A percentile compares a stretch with the other conserved stretches of the same genome.
phyloP scores from a whole-genome alignment of 2,329 filamentous ascomycete species.

The Cryphonectria parasitica region DNA sequence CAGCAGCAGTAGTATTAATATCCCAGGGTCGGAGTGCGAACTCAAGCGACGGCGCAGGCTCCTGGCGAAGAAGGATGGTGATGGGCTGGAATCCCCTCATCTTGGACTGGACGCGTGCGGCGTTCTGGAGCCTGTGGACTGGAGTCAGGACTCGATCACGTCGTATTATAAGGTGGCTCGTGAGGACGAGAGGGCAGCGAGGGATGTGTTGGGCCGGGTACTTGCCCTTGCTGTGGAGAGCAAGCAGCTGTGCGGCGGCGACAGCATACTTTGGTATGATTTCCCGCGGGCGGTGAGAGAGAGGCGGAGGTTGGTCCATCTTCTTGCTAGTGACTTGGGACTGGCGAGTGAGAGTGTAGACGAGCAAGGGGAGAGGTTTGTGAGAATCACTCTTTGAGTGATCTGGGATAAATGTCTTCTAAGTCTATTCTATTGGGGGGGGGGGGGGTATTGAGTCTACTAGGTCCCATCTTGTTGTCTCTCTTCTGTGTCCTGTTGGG shows the following conservation, averaged over 20 bases:
- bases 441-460: constrained; percentile 8
- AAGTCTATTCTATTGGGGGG: constrained; percentile 9
- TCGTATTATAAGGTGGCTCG: constrained; percentile 4
- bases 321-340: constrained; percentile 2
- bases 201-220: not conserved
- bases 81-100: not conserved
- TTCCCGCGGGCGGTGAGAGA: not conserved
- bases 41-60: not conserved
- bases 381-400: not conserved
- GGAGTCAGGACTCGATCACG: constrained; percentile 5
- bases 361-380: constrained; percentile 14
- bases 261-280: not conserved
- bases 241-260: not conserved
- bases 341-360: constrained; percentile 11
- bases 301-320: constrained; percentile 8
- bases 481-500: not conserved
- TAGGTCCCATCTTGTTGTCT: not conserved
- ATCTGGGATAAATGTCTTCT: not conserved
- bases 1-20: not conserved
- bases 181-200: constrained; percentile 1
- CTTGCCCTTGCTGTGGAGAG: constrained; percentile 9
- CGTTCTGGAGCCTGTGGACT: not conserved
- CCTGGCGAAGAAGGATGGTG: not conserved
- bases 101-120: not conserved
- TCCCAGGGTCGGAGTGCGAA: not conserved